A percentile compares a stretch with the other conserved stretches of the same genome.
These are phyloP conservation scores for Phylloporus scabripes DNA, from an alignment of 768 basidiomycete genomes.

Conservation along the genomic window DNA sequence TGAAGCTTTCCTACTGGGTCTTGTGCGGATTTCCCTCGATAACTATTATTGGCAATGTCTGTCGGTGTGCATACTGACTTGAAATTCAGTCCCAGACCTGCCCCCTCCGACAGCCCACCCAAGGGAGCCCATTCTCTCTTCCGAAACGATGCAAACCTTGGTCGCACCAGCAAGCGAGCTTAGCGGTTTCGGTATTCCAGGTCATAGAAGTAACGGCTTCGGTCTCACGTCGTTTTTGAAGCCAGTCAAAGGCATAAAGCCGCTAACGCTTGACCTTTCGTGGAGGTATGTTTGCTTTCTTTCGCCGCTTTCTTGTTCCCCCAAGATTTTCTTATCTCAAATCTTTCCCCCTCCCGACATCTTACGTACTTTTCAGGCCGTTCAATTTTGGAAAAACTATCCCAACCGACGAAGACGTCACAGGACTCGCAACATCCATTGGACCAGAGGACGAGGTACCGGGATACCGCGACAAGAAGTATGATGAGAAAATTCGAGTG, in stretches of 20 bases:
- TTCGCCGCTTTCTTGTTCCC: not conserved
- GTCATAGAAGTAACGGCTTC: not conserved
- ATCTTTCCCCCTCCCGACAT: not conserved
- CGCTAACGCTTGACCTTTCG: conserved; percentile 55
- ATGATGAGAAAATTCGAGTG: conserved; percentile 2
- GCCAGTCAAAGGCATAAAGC: conserved; percentile 53
- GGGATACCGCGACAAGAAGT: conserved; percentile 13
- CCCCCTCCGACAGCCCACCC: conserved; percentile 47
- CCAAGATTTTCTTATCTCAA: not conserved
- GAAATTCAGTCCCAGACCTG: conserved; percentile 47
- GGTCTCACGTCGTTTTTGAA: conserved; percentile 32
- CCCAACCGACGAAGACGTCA: conserved; percentile 31
- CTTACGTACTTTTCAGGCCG: conserved; percentile 31
- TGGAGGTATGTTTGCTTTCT: conserved; percentile 50
- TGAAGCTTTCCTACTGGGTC: conserved; percentile 12
- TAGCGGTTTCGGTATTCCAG: not conserved
- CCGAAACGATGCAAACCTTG: conserved; percentile 26
- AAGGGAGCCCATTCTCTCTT: conserved; percentile 30
- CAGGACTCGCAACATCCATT: conserved; percentile 14
- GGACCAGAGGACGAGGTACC: conserved; percentile 8
- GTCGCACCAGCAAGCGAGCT: conserved; percentile 20
- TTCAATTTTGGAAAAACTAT: conserved; percentile 39
- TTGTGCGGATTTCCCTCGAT: conserved; percentile 21
- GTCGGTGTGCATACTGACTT: conserved; percentile 14
- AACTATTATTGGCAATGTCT: conserved; percentile 17